These are phyloP conservation scores for Abortiporus biennis DNA, from an alignment of 1,284 basidiomycete genomes.

Conservation along the genomic window DNA sequence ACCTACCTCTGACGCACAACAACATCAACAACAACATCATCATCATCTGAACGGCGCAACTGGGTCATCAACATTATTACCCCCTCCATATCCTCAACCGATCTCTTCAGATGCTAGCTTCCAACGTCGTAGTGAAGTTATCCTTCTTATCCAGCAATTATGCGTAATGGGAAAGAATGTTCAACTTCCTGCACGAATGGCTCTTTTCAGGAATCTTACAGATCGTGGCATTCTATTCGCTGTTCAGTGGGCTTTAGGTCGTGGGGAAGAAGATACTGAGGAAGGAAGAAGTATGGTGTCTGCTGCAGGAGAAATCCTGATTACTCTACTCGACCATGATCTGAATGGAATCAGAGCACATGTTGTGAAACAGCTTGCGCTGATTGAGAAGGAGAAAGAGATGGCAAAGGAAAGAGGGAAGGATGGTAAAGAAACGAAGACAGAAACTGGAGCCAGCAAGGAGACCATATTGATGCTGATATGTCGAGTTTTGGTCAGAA, in stretches of 20 bases:
- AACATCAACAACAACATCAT: no score
- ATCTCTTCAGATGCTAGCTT: neutral
- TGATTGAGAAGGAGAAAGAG: slow-evolving; percentile 54
- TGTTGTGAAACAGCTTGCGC: slow-evolving; percentile 74
- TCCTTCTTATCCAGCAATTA: slow-evolving; percentile 88
- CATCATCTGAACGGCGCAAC: slow-evolving; percentile 13
- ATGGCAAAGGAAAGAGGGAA: slow-evolving; percentile 33
- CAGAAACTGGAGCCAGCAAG: slow-evolving; percentile 31
- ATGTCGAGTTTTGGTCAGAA: slow-evolving; percentile 72
- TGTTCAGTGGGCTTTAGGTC: slow-evolving; percentile 84
- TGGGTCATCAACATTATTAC: slow-evolving; percentile 11
- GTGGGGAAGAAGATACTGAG: slow-evolving; percentile 22
- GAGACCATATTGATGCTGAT: slow-evolving; percentile 76
- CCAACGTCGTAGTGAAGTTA: slow-evolving; percentile 55
- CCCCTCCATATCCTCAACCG: no score
- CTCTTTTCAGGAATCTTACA: slow-evolving; percentile 85
- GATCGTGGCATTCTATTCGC: slow-evolving; percentile 87
- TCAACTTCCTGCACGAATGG: slow-evolving; percentile 81
- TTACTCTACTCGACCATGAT: slow-evolving; percentile 89
- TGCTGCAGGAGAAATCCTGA: slow-evolving; percentile 84
- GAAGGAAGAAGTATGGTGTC: slow-evolving; percentile 58
- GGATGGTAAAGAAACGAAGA: no score
- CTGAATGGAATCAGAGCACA: slow-evolving; percentile 82
- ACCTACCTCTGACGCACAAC: slow-evolving; percentile 19
- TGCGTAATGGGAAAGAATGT: slow-evolving; percentile 96